phyloP scores from a whole-genome alignment of 768 basidiomycete species.

The Lactifluus rugatus region DNA sequence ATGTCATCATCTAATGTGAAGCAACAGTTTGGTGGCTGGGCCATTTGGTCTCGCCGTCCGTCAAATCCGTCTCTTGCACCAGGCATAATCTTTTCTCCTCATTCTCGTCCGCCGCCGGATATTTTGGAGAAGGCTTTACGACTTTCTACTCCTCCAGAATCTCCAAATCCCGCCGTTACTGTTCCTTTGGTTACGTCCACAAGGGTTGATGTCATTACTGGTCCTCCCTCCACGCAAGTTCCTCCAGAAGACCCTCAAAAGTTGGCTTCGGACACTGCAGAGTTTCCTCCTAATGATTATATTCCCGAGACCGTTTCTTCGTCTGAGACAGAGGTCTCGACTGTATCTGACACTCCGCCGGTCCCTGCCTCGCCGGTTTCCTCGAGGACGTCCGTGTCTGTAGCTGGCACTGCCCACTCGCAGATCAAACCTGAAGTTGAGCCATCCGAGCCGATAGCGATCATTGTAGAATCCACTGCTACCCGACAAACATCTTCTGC shows the following conservation, averaged over 20 bases:
- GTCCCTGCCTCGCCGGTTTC: constrained; percentile 47
- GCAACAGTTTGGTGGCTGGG: constrained; percentile 31
- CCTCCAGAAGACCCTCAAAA: neutral
- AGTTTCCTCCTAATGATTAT: constrained; percentile 20
- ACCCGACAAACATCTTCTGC: neutral
- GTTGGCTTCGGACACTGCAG: constrained; percentile 7
- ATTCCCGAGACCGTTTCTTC: constrained; percentile 35
- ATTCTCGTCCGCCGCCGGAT: constrained; percentile 50
- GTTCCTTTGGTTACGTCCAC: neutral
- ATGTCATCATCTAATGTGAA: neutral
- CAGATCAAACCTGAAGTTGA: constrained; percentile 18
- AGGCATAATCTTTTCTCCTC: constrained; percentile 60
- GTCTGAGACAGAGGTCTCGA: constrained; percentile 42
- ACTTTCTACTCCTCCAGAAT: constrained; percentile 37
- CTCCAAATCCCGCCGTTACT: constrained; percentile 18
- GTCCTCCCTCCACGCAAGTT: neutral
- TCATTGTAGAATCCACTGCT: neutral
- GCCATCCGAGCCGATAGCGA: neutral
- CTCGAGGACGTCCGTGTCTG: constrained; percentile 49
- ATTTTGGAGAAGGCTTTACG: constrained; percentile 48
- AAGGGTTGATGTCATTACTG: neutral
- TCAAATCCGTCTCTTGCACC: constrained; percentile 54
- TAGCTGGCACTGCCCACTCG: constrained; percentile 24
- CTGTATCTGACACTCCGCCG: constrained; percentile 37
- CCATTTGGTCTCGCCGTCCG: constrained; percentile 68